A percentile compares a stretch with the other conserved stretches of the same genome.
phyloP scores from a whole-genome alignment of 139 green algal species.

The Tetradesmus obliquus region DNA sequence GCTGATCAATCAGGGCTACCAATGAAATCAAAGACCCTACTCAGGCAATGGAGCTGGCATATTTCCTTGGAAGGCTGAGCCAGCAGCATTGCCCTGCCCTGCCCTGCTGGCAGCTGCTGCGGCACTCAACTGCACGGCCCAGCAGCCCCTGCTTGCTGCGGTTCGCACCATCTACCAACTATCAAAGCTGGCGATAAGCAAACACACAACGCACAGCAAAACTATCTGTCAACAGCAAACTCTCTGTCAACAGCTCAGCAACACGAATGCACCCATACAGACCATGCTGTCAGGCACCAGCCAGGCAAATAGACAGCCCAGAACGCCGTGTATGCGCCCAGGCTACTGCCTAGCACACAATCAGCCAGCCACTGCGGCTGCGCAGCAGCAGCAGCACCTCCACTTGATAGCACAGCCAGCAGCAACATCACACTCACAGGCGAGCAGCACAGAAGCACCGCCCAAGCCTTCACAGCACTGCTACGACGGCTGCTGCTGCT shows the following conservation, averaged over 20 bases:
- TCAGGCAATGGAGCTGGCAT: too few relatives aligned
- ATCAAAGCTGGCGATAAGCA: too few relatives aligned
- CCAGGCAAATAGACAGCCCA: slow-evolving; percentile 45
- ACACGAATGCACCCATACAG: background rate
- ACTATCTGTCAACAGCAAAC: too few relatives aligned
- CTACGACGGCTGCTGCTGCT: background rate
- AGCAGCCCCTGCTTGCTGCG: too few relatives aligned
- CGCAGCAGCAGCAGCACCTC: background rate
- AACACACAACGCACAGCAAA: too few relatives aligned
- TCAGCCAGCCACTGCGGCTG: background rate
- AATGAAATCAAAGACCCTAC: too few relatives aligned
- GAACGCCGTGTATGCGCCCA: slow-evolving; percentile 4
- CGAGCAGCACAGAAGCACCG: background rate
- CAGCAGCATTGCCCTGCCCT: too few relatives aligned
- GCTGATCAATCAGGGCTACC: too few relatives aligned
- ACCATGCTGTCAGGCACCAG: slow-evolving; percentile 26
- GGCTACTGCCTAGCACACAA: slow-evolving; percentile 24
- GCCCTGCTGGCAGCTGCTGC: too few relatives aligned
- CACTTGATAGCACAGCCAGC: background rate
- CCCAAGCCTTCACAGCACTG: background rate
- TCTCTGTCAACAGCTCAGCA: background rate
- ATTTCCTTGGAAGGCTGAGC: too few relatives aligned
- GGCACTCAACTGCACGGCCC: too few relatives aligned
- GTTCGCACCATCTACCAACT: too few relatives aligned
- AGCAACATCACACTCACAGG: background rate